A percentile compares a stretch with the other conserved stretches of the same genome.
These are phyloP conservation scores for Helotiales sp. DNA, from an alignment of 2,329 filamentous ascomycete genomes.

Conservation along the genomic window DNA sequence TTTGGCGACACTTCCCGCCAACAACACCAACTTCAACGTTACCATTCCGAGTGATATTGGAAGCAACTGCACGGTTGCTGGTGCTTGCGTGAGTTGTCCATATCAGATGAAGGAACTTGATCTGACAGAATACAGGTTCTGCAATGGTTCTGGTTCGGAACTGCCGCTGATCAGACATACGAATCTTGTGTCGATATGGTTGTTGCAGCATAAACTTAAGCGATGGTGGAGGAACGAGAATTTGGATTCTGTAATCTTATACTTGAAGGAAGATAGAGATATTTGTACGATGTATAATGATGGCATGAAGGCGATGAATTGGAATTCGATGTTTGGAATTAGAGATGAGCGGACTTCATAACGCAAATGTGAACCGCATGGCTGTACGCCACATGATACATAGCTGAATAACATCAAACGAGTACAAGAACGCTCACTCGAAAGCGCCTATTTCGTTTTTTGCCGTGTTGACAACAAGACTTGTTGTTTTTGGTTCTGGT, in stretches of 20 bases:
- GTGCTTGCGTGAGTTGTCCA: conserved; percentile 25
- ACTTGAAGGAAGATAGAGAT: not conserved
- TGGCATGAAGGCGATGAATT: not conserved
- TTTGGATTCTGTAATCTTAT: not conserved
- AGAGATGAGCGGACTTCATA: too few species aligned
- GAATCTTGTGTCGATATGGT: conserved; percentile 53
- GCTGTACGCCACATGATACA: too few species aligned
- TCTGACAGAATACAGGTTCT: conserved; percentile 48
- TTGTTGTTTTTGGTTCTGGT: too few species aligned
- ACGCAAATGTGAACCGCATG: too few species aligned
- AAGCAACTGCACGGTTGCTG: conserved; percentile 37
- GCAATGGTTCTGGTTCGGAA: conserved; percentile 55
- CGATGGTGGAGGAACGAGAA: not conserved
- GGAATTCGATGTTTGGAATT: too few species aligned
- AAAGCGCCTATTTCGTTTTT: too few species aligned
- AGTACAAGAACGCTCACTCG: too few species aligned
- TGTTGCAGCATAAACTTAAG: not conserved
- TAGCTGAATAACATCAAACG: too few species aligned
- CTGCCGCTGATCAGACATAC: conserved; percentile 52
- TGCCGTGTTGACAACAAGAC: too few species aligned
- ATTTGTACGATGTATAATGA: not conserved
- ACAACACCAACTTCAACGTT: conserved; percentile 52
- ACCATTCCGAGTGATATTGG: conserved; percentile 52
- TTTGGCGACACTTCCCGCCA: conserved; percentile 40
- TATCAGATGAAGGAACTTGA: conserved; percentile 3